Evolutionary conservation across 441 rosid genomes (phyloP), one percentile per base, ranked within the genome.

Genomic region (Euphorbia corollata): DNA sequence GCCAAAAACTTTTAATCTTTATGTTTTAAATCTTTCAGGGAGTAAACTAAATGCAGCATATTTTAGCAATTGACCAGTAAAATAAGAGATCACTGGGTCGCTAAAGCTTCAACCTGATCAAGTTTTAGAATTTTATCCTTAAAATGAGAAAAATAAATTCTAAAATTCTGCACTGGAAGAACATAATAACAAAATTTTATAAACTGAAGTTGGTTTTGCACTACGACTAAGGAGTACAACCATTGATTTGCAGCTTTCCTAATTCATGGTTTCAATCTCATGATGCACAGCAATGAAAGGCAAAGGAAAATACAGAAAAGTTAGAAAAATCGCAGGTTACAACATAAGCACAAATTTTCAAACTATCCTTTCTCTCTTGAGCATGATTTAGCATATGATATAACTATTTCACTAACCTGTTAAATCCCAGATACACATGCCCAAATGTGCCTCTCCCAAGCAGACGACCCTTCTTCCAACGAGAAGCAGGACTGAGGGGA

Each of bases 391-490:
- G 55, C 23, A 55, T 43, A 38, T 34, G 24, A 45, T 43, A 38
- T 34, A 45, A 13, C 34, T 12, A 13, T 43, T n/a, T n/a, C 5
- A 45, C 55, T 68, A 11, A 91, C 98, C 96, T 87, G 87, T 89
- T 89, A 79, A 91, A 89, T 59, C 94, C 98, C 74, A 85, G 77
- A 81, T 83, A 91, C 7, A 91, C 98, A 67, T 91, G 87, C 76
- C 96, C 98, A 75, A 91, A 91, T 18, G 94, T 87, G 69, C 98
- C 98, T 80, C 92, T 85, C 51, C 98, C 98, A 6, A 91, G 77
- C 38, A 85, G 75, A 57, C 77, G 78, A 51, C 98, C 98, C 76
- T 87, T 89, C 75, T 89, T 89, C 98, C 98, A 91, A 55, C 88
- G 79, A 8, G 91, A 82, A 32, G 92, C 88, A 64, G 92, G 92